Evolutionary conservation across 2,329 filamentous ascomycete species (phyloP).

Genomic region (Clonostachys rosea): DNA sequence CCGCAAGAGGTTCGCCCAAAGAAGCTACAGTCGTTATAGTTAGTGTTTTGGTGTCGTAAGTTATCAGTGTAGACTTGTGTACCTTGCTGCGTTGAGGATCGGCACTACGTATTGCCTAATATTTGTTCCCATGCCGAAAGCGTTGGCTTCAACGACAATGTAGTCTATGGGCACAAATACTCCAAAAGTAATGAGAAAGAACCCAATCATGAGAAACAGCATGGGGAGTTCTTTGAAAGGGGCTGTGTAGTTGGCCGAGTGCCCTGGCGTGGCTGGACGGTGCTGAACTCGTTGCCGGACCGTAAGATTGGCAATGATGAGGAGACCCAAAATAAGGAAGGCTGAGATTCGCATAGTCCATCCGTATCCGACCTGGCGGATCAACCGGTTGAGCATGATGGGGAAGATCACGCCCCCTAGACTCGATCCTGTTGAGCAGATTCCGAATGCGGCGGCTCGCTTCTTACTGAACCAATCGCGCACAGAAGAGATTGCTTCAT

Average conservation of each 20-base stretch:
- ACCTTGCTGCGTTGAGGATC: conserved; percentile 39
- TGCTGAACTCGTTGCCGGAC: too few species aligned
- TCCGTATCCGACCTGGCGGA: conserved; percentile 10
- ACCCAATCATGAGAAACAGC: conserved; percentile 11
- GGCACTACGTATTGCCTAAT: conserved; percentile 18
- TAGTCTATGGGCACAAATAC: conserved; percentile 38
- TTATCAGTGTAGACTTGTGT: neutral
- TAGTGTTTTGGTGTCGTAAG: neutral
- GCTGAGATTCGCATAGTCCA: conserved; percentile 26
- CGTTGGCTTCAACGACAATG: conserved; percentile 29
- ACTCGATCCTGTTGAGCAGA: conserved; percentile 46
- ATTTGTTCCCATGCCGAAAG: conserved; percentile 24
- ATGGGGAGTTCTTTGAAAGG: conserved; percentile 1
- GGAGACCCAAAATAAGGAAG: neutral
- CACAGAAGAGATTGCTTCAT: conserved; percentile 10
- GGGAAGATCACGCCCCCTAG: conserved; percentile 46
- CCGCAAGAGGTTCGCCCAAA: conserved; percentile 36
- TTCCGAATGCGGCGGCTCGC: conserved; percentile 16
- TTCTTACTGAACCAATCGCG: conserved; percentile 15
- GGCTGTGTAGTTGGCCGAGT: neutral
- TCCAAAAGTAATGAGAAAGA: conserved; percentile 43
- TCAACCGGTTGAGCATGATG: conserved; percentile 13
- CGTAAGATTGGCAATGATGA: neutral
- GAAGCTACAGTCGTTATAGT: conserved; percentile 22
- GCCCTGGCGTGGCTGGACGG: too few species aligned